phyloP scores from a whole-genome alignment of 2,329 filamentous ascomycete genomes.

The Akanthomyces dipterigenus region DNA sequence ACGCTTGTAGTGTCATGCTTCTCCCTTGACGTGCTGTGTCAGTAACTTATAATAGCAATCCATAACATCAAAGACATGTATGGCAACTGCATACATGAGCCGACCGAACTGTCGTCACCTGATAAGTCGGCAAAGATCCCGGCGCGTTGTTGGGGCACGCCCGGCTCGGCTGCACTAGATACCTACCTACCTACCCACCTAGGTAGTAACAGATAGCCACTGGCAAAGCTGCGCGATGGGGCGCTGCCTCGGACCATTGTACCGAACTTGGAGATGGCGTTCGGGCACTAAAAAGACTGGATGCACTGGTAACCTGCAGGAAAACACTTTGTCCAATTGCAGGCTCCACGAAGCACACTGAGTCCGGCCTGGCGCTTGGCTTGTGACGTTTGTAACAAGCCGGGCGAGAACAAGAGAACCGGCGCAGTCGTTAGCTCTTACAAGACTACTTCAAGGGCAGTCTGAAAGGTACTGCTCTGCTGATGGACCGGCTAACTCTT shows the following conservation, averaged over 20 bases:
- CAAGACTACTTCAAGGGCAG: neutral
- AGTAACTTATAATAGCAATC: neutral
- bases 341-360: neutral
- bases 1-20: neutral
- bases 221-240: neutral
- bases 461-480: too few relatives aligned
- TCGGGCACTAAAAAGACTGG: slow-evolving; percentile 1
- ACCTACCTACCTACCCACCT: too few relatives aligned
- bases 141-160: neutral
- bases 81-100: neutral
- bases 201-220: too few relatives aligned
- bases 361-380: neutral
- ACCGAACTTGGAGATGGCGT: slow-evolving; percentile 4
- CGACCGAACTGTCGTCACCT: neutral
- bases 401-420: neutral
- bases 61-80: neutral
- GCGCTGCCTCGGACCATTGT: neutral
- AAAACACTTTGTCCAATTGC: neutral
- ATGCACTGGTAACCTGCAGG: neutral
- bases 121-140: neutral
- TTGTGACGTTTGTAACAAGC: neutral
- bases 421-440: neutral
- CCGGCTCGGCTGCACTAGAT: neutral
- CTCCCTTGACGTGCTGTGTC: neutral
- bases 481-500: too few relatives aligned